A percentile compares a stretch with the other conserved stretches of the same genome.
Conservation (phyloP, 1,139 yeast species). For the Lodderomyces margitis region DNA sequence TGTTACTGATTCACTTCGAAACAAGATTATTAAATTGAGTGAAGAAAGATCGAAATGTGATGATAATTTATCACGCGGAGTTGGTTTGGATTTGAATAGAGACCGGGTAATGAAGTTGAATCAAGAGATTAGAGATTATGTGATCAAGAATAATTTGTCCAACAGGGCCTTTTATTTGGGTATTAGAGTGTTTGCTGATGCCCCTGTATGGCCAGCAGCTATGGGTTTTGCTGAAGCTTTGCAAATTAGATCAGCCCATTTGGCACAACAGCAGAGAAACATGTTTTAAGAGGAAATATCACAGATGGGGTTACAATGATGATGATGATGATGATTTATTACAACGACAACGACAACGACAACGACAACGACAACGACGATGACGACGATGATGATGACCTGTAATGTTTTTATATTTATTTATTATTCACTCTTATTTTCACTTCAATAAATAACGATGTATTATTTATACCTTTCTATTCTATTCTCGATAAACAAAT, state of each 20-base stretch:
- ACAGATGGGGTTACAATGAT: no score
- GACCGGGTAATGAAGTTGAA: slow-evolving; percentile 11
- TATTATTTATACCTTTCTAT: slow-evolving; percentile 2
- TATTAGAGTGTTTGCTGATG: slow-evolving; percentile 71
- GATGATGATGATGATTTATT: slow-evolving; percentile 1
- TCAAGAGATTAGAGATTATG: slow-evolving; percentile 32
- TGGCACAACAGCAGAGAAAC: not conserved
- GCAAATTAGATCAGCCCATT: slow-evolving; percentile 56
- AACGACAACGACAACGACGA: slow-evolving; percentile 1
- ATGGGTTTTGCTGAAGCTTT: slow-evolving; percentile 73
- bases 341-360: not conserved
- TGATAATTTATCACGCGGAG: slow-evolving; percentile 12
- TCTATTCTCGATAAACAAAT: not conserved
- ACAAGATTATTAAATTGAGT: slow-evolving; percentile 11
- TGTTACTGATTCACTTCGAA: slow-evolving; percentile 5
- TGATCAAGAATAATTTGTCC: slow-evolving; percentile 47
- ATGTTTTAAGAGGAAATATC: slow-evolving; percentile 1
- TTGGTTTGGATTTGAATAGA: slow-evolving; percentile 11
- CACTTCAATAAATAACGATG: not conserved
- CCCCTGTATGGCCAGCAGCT: slow-evolving; percentile 82
- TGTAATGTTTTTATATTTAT: not conserved
- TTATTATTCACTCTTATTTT: slow-evolving; percentile 2
- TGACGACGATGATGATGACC: slow-evolving; percentile 2
- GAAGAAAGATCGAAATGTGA: slow-evolving; percentile 14
- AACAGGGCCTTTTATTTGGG: slow-evolving; percentile 62